Percentiles rank a stretch among this genome's conserved stretches.
These are phyloP conservation scores for Saccharomyces cerevisiae DNA, from an alignment of 805 yeast species.

Conservation along the genomic window DNA sequence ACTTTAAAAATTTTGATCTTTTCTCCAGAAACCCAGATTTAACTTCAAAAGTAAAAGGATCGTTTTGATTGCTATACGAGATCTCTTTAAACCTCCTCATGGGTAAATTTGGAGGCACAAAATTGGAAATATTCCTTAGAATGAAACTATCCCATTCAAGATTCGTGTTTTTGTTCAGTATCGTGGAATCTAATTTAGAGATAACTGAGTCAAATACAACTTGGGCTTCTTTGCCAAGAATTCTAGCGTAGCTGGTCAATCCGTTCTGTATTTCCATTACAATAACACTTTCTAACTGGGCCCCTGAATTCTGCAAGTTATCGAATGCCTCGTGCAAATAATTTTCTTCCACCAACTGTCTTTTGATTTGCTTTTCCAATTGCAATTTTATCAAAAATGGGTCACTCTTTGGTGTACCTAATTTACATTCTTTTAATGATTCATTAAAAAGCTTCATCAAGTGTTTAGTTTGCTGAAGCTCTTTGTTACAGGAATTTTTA, in stretches of 20 bases:
- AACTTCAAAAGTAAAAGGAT: conserved; percentile 58
- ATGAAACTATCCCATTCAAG: conserved; percentile 88
- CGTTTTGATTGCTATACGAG: conserved; percentile 56
- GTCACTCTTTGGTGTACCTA: conserved; percentile 47
- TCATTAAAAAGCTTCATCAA: conserved; percentile 46
- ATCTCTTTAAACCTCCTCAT: conserved; percentile 56
- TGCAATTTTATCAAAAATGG: conserved; percentile 69
- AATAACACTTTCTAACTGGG: conserved; percentile 81
- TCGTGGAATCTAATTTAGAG: conserved; percentile 58
- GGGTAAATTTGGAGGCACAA: conserved; percentile 55
- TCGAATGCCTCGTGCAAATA: conserved; percentile 80
- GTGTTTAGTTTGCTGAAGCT: conserved; percentile 55
- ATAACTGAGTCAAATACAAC: conserved; percentile 57
- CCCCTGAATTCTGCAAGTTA: conserved; percentile 80
- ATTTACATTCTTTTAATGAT: conserved; percentile 55
- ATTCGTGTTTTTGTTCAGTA: conserved; percentile 66
- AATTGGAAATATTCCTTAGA: conserved; percentile 54
- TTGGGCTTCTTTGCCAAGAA: conserved; percentile 66
- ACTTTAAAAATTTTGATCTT: conserved; percentile 82
- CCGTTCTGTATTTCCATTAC: conserved; percentile 81
- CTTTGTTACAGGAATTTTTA: conserved; percentile 63
- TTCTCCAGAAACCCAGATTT: conserved; percentile 80
- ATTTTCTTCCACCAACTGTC: conserved; percentile 76
- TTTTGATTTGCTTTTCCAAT: conserved; percentile 69
- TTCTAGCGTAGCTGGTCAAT: conserved; percentile 58